Percentiles rank a stretch among this genome's conserved stretches.
Evolutionary conservation across 2,329 filamentous ascomycete genomes (phyloP).

Genomic region (Chaetomiaceae sp.): DNA sequence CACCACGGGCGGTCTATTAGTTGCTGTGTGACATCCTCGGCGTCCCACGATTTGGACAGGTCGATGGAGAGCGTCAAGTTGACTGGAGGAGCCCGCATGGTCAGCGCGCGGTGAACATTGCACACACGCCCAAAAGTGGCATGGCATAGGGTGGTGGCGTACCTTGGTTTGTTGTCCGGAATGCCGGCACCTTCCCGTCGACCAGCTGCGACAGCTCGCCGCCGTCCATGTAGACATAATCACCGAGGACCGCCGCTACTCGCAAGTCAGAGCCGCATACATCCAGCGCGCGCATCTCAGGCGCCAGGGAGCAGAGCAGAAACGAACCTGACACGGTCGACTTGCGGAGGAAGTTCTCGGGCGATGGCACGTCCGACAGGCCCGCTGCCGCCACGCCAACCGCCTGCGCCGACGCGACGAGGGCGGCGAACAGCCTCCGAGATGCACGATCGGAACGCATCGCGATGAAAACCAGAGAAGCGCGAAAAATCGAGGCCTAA

Average conservation of each 20-base stretch:
- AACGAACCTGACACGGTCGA: slow-evolving; percentile 7
- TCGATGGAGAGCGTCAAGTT: slow-evolving; percentile 22
- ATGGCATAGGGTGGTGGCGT: no score
- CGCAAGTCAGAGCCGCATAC: not conserved
- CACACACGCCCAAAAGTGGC: no score
- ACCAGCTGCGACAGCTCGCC: slow-evolving; percentile 16
- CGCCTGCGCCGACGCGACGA: not conserved
- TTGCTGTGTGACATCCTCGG: not conserved
- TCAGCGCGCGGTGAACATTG: no score
- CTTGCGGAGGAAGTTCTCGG: slow-evolving; percentile 10
- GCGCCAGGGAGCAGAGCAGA: not conserved
- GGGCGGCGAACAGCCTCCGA: slow-evolving; percentile 2
- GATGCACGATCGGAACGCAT: not conserved
- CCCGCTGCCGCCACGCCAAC: not conserved
- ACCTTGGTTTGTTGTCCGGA: not conserved
- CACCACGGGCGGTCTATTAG: slow-evolving; percentile 5
- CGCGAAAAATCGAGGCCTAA: no score
- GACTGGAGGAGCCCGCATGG: not conserved
- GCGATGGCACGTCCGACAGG: slow-evolving; percentile 7
- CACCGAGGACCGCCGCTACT: slow-evolving; percentile 15
- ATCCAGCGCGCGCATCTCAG: no score
- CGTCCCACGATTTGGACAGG: slow-evolving; percentile 18
- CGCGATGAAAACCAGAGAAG: not conserved
- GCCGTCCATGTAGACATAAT: slow-evolving; percentile 20
- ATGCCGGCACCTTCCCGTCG: not conserved